These are phyloP conservation scores for Pseudomassariella vexata DNA, from an alignment of 2,329 filamentous ascomycete species.

Conservation along the genomic window DNA sequence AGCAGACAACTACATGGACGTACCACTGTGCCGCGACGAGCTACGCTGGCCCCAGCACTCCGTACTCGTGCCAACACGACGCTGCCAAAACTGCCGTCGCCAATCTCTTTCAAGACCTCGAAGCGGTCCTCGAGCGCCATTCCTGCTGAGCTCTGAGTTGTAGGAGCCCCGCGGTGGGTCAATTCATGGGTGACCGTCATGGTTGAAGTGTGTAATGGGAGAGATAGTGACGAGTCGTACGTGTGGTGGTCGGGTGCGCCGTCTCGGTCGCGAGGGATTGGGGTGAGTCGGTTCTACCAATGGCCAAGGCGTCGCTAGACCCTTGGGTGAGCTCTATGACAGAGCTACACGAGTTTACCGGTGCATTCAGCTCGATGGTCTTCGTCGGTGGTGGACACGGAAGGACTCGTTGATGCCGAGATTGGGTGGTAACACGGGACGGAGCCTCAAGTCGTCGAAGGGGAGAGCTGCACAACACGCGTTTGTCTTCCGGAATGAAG, in stretches of 20 bases:
- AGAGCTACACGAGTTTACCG: slow-evolving; percentile 29
- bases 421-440: slow-evolving; percentile 1
- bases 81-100: slow-evolving; percentile 97
- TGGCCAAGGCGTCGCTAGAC: slow-evolving; percentile 15
- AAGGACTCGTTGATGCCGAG: slow-evolving; percentile 10
- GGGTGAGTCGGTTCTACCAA: slow-evolving; percentile 16
- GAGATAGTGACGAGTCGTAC: slow-evolving; percentile 8
- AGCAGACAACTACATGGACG: slow-evolving; percentile 28
- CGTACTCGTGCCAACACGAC: slow-evolving; percentile 88
- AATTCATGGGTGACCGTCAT: slow-evolving; percentile 77
- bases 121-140: slow-evolving; percentile 85
- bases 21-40: slow-evolving; percentile 88
- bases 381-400: slow-evolving; percentile 10
- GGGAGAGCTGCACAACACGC: background rate
- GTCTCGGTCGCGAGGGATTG: slow-evolving; percentile 14
- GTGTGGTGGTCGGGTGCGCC: slow-evolving; percentile 5
- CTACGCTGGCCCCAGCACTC: slow-evolving; percentile 81
- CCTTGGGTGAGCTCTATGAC: slow-evolving; percentile 25
- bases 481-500: too few species aligned
- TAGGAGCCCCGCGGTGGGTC: slow-evolving; percentile 60
- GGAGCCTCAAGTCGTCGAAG: background rate
- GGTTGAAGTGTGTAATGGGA: slow-evolving; percentile 25
- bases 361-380: slow-evolving; percentile 27
- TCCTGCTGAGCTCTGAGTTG: slow-evolving; percentile 37
- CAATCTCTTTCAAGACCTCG: slow-evolving; percentile 95